phyloP scores from a whole-genome alignment of 2,329 filamentous ascomycete genomes.

The Aspergillus novofumigatus region DNA sequence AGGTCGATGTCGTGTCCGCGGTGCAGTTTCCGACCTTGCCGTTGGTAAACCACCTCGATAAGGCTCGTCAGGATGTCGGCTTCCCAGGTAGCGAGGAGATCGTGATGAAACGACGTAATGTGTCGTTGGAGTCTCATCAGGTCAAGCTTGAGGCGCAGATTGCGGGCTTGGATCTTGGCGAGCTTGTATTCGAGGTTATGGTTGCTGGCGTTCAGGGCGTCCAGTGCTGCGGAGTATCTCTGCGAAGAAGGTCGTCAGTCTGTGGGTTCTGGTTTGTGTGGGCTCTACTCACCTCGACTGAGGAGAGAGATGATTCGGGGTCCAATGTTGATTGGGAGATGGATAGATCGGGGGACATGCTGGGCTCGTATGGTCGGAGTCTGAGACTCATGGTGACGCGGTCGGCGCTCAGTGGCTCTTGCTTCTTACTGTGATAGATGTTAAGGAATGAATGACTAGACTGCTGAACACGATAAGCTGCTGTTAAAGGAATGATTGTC shows the following conservation, averaged over 20 bases:
- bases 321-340: conserved; percentile 1
- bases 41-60: conserved; percentile 28
- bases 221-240: conserved; percentile 17
- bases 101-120: conserved; percentile 21
- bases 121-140: conserved; percentile 23
- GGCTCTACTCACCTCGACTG: conserved; percentile 12
- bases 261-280: not conserved
- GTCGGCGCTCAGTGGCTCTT: not conserved
- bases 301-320: not conserved
- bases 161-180: conserved; percentile 17
- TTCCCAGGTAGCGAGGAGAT: conserved; percentile 31
- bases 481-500: conserved; percentile 9
- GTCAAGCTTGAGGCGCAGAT: conserved; percentile 21
- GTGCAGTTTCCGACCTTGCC: conserved; percentile 20
- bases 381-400: conserved; percentile 12
- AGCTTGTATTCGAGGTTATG: conserved; percentile 23
- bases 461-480: conserved; percentile 7
- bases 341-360: conserved; percentile 19
- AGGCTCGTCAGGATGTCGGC: conserved; percentile 33
- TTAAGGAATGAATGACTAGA: conserved; percentile 7
- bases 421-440: not conserved
- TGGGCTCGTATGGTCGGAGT: conserved; percentile 14
- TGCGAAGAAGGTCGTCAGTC: not conserved
- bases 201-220: conserved; percentile 23
- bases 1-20: conserved; percentile 16